Base-by-base conservation (phyloP, 2,329 filamentous ascomycete species). In the Fragosphaeria purpurea region DNA sequence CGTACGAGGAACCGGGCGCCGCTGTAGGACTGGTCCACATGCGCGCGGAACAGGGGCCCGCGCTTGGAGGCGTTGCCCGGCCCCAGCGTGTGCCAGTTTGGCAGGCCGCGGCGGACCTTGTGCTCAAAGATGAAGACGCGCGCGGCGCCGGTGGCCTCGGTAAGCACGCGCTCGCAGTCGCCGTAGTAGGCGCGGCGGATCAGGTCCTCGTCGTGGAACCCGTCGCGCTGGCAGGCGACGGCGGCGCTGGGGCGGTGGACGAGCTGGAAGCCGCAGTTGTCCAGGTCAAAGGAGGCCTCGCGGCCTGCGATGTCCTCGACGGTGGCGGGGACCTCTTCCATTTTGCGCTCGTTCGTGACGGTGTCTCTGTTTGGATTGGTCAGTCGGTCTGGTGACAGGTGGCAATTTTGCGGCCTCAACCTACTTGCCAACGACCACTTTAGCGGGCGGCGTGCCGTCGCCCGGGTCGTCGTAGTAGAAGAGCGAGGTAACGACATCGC, bases 61-160 rank as follows among this genome's bases (percentile, higher is more conserved):
- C 79, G 74, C 63, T 87, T 71, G 59, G 67, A 46, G 72, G 75
- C 58, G 63, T 76, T 81, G 77, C 82, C 31, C 73, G 80, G 50
- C 69, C 81, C 79, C 69, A 83, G 63, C 59, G 84, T 85, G 61
- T 81, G 79, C 82, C 84, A 88, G 50, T 70, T 61, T 4, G 67
- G 65, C 6, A 67, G 67, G 0, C 68, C 67, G 43, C 65, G 63
- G 38, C 86, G 79, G 57, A 87, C 80, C 9, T 84, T 88, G 65
- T 88, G 82, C 64, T 81, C 76, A 60, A 83, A 83, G 60, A 82
- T 79, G 67, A 77, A 73, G 56, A 81, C 63, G 30, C 72, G 71
- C 33, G 61, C 63, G 2, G 73, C 77, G 4, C 78, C 79, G 12
- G 79, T 82, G 34, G 46, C 48, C 8, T 54, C 39, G 40, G 49